A percentile compares a stretch with the other conserved stretches of the same genome.
These are phyloP conservation scores for Helichrysum umbraculigerum DNA, from an alignment of 129 eudicot species.

Conservation along the genomic window DNA sequence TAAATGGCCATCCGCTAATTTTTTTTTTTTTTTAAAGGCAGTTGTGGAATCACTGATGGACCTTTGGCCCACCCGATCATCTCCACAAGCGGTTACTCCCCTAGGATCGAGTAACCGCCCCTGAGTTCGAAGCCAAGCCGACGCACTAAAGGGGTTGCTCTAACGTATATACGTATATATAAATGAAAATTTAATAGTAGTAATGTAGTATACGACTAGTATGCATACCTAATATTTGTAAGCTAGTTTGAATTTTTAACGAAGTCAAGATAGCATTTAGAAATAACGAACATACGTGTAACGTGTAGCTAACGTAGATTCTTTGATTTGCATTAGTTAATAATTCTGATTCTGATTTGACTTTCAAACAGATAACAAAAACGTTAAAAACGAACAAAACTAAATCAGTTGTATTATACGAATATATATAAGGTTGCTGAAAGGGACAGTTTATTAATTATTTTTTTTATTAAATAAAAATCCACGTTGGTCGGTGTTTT, in stretches of 20 bases:
- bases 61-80: too few relatives aligned
- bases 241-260: background rate
- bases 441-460: background rate
- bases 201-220: too few relatives aligned
- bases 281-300: slow-evolving; percentile 11
- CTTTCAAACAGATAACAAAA: background rate
- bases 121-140: too few relatives aligned
- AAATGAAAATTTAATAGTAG: too few relatives aligned
- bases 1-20: too few relatives aligned
- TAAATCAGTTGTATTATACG: background rate
- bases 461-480: background rate
- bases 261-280: slow-evolving; percentile 4
- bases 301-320: background rate
- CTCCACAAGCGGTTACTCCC: too few relatives aligned
- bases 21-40: too few relatives aligned
- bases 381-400: background rate
- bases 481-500: slow-evolving; percentile 21
- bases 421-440: background rate
- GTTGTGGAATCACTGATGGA: too few relatives aligned
- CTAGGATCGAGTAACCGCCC: too few relatives aligned
- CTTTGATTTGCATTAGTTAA: slow-evolving; percentile 4
- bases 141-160: too few relatives aligned
- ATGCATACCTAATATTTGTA: too few relatives aligned
- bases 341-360: background rate
- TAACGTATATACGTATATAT: too few relatives aligned